phyloP scores from a whole-genome alignment of 192 early-diverging fungal genomes.

The Mortierella antarctica region DNA sequence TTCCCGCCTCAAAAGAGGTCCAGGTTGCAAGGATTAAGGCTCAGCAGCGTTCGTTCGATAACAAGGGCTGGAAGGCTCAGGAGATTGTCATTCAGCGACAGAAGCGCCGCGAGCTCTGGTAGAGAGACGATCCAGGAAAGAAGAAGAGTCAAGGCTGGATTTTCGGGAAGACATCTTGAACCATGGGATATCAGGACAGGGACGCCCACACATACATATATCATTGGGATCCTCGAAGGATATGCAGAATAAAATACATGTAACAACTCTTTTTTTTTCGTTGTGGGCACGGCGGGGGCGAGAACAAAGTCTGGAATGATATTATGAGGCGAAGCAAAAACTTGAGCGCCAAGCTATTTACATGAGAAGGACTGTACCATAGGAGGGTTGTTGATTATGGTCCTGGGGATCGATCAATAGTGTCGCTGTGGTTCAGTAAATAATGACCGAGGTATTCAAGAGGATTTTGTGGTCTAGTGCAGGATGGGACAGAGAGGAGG shows the following conservation, averaged over 20 bases:
- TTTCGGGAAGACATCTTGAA: neutral
- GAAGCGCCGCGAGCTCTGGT: conserved; percentile 53
- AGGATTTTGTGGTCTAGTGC: conserved; percentile 56
- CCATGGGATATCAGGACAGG: neutral
- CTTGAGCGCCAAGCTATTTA: neutral
- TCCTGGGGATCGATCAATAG: conserved; percentile 39
- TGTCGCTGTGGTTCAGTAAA: conserved; percentile 50
- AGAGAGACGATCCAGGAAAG: neutral
- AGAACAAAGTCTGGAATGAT: no score
- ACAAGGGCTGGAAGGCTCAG: conserved; percentile 49
- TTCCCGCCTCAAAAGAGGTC: conserved; percentile 44
- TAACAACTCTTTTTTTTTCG: no score
- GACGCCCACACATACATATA: neutral
- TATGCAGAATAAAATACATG: no score
- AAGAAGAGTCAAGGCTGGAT: neutral
- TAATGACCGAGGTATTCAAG: conserved; percentile 60
- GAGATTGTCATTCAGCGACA: conserved; percentile 45
- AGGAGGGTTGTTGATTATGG: conserved; percentile 2
- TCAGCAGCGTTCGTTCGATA: conserved; percentile 39
- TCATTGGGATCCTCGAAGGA: no score
- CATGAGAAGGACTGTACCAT: neutral
- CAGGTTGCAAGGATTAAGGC: conserved; percentile 39
- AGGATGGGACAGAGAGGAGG: neutral
- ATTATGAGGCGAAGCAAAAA: neutral
- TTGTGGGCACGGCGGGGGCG: no score